These are phyloP conservation scores for sorghum (Sorghum bicolor) DNA, from an alignment of 176 grass and related monocot species.

Conservation along the genomic window DNA sequence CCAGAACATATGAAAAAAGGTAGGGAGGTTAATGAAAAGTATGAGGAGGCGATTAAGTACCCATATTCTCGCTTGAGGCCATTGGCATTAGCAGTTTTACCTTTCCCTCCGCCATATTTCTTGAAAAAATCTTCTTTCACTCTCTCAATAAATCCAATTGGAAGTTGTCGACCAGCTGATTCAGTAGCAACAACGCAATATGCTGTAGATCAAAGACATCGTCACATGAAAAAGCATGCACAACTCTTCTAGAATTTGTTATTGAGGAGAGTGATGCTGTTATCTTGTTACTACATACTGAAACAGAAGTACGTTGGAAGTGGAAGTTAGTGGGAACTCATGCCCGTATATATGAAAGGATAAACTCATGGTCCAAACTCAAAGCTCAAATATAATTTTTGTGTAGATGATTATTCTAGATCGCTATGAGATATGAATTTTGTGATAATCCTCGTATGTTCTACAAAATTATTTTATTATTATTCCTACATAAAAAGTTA, in stretches of 20 bases:
- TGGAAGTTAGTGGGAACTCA: not conserved
- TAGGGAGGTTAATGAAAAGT: not conserved
- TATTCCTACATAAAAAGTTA: not conserved
- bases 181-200: constrained; percentile 87
- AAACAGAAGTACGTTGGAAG: not conserved
- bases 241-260: not conserved
- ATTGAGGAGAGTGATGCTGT: not conserved
- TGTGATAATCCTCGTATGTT: not conserved
- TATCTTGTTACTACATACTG: not conserved
- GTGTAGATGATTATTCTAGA: not conserved
- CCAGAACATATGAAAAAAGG: not conserved
- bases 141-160: constrained; percentile 76
- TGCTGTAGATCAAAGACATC: constrained; percentile 39
- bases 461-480: not conserved
- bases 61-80: constrained; percentile 80
- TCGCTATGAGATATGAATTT: not conserved
- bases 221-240: not conserved
- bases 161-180: constrained; percentile 60
- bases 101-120: constrained; percentile 85
- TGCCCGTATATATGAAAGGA: not conserved
- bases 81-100: constrained; percentile 55
- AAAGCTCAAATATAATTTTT: not conserved
- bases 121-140: constrained; percentile 82
- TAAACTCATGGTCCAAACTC: not conserved
- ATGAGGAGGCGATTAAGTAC: constrained; percentile 31